A percentile compares a stretch with the other conserved stretches of the same genome.
Conservation (phyloP, 2,329 filamentous ascomycete species). For the Zalaria sp. region DNA sequence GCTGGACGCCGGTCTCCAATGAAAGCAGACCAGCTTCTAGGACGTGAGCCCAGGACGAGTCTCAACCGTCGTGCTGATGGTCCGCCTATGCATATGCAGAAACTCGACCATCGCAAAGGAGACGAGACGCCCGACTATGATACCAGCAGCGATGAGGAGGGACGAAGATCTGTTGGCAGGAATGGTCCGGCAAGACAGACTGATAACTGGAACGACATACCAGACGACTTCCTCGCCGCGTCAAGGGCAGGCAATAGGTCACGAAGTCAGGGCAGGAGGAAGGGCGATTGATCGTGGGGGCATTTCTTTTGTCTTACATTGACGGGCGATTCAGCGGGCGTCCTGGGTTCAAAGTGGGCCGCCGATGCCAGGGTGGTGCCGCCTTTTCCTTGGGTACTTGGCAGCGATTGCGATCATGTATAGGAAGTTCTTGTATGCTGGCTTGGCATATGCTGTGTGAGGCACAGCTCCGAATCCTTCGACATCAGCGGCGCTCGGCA, state of each 20-base stretch:
- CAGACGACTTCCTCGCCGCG: conserved; percentile 23
- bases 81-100: conserved; percentile 23
- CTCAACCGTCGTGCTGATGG: conserved; percentile 1
- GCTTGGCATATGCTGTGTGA: too few species aligned
- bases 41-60: conserved; percentile 13
- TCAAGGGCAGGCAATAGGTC: not conserved
- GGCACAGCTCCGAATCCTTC: too few species aligned
- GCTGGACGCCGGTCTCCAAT: conserved; percentile 22
- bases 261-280: not conserved
- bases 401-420: too few species aligned
- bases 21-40: conserved; percentile 28
- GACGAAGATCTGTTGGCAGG: conserved; percentile 13
- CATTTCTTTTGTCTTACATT: not conserved
- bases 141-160: conserved; percentile 22
- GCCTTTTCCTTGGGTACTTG: too few species aligned
- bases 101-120: conserved; percentile 20
- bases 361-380: too few species aligned
- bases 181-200: conserved; percentile 11
- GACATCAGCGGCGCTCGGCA: too few species aligned
- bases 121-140: conserved; percentile 10
- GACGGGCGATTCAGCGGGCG: not conserved
- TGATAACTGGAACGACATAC: conserved; percentile 34
- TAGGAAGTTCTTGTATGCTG: too few species aligned
- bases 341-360: not conserved
- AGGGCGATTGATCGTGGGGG: not conserved